Conservation (phyloP, 331 rosid genomes). For the Telfairia occidentalis region DNA sequence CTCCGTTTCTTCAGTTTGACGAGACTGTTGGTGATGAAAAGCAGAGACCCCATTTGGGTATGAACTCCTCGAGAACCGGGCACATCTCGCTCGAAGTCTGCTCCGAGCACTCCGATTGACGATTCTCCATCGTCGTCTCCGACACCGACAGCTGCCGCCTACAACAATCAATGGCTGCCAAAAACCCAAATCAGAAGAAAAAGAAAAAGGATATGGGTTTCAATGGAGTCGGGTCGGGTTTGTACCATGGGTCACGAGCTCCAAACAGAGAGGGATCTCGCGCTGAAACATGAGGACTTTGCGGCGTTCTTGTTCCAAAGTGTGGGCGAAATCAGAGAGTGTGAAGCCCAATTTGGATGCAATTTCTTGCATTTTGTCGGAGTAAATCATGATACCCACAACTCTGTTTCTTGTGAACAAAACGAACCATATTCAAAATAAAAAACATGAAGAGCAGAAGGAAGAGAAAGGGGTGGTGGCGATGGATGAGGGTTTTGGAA, state of each 20-base stretch:
- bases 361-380: constrained; percentile 14
- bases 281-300: constrained; percentile 64
- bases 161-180: constrained; percentile 61
- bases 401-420: neutral
- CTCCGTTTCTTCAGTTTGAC: constrained; percentile 15
- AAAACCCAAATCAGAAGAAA: neutral
- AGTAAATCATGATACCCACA: neutral
- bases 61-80: constrained; percentile 63
- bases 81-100: constrained; percentile 49
- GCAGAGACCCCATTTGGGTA: constrained; percentile 44
- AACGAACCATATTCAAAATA: too few relatives aligned
- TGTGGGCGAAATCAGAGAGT: constrained; percentile 32
- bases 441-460: too few relatives aligned
- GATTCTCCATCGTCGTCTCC: constrained; percentile 38
- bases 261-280: constrained; percentile 72
- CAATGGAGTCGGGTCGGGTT: neutral
- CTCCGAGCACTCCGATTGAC: constrained; percentile 67
- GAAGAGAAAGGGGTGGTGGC: too few relatives aligned
- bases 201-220: neutral
- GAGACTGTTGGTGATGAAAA: constrained; percentile 34
- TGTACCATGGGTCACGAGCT: constrained; percentile 72
- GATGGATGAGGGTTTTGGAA: too few relatives aligned
- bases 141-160: constrained; percentile 39
- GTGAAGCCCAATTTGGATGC: neutral
- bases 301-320: constrained; percentile 48